Conservation (phyloP, 257 asterid genomes). For the Gentiana straminea region DNA sequence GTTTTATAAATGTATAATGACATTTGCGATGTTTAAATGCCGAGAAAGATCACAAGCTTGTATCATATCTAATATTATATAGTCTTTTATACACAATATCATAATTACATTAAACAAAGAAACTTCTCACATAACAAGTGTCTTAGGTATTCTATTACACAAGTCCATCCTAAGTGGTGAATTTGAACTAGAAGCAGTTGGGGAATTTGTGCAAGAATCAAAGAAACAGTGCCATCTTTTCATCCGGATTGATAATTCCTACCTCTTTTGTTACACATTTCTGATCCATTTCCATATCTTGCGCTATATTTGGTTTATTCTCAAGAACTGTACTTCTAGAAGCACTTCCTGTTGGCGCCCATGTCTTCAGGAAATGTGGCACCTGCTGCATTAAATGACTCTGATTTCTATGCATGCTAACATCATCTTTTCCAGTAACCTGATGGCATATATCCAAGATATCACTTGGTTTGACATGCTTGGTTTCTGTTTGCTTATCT, state of each 20-base stretch:
- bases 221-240: constrained; percentile 21
- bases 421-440: constrained; percentile 32
- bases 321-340: constrained; percentile 20
- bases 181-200: constrained; percentile 34
- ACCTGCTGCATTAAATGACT: constrained; percentile 30
- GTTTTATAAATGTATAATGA: too few relatives aligned
- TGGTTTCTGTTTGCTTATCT: constrained; percentile 34
- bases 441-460: constrained; percentile 21
- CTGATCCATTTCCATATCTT: constrained; percentile 59
- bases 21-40: too few relatives aligned
- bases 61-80: too few relatives aligned
- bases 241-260: constrained; percentile 20
- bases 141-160: neutral
- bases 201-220: constrained; percentile 27
- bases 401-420: constrained; percentile 19
- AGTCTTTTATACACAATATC: too few relatives aligned
- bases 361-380: constrained; percentile 43
- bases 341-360: constrained; percentile 28
- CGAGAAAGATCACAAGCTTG: too few relatives aligned
- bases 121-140: too few relatives aligned
- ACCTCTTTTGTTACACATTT: constrained; percentile 30
- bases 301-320: constrained; percentile 22
- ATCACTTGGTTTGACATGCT: constrained; percentile 26
- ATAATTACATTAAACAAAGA: too few relatives aligned
- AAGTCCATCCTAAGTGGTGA: constrained; percentile 5